Conservation (phyloP, 108 stramenopile genomes). For the Cyclotella choctawhatcheeana region DNA sequence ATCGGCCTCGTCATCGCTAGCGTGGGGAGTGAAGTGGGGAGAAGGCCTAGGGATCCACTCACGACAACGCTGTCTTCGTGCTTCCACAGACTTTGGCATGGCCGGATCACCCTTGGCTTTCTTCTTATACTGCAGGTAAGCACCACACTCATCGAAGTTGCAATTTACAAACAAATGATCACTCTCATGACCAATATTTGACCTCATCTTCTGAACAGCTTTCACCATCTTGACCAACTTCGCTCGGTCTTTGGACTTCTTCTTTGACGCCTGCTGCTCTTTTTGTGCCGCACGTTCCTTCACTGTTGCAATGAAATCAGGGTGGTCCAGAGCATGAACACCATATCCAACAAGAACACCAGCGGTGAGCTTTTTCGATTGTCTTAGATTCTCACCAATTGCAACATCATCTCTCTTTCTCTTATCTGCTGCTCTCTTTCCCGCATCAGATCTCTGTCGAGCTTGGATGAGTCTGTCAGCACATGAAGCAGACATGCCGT, state of each 20-base stretch:
- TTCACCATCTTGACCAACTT: background rate
- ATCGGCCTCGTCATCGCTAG: constrained; percentile 3
- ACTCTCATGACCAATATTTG: background rate
- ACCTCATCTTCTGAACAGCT: background rate
- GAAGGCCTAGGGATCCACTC: constrained; percentile 5
- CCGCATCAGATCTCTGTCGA: background rate
- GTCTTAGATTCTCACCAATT: background rate
- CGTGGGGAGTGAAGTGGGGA: background rate
- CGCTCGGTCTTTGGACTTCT: background rate
- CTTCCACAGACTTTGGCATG: background rate
- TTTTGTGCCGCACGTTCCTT: background rate
- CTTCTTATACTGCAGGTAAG: constrained; percentile 14
- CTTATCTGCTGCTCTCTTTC: constrained; percentile 6
- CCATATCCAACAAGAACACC: constrained; percentile 17
- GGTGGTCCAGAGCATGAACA: constrained; percentile 8
- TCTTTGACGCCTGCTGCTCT: background rate
- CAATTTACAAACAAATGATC: background rate
- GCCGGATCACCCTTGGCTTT: background rate
- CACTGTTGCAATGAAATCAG: background rate
- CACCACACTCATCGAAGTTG: background rate
- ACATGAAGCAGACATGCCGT: background rate
- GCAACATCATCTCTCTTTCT: background rate
- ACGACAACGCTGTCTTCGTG: background rate
- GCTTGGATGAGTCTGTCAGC: background rate
- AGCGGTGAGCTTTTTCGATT: background rate